Conservation (phyloP, 2,329 filamentous ascomycete genomes). For the Sporothrix pseudoabietina region DNA sequence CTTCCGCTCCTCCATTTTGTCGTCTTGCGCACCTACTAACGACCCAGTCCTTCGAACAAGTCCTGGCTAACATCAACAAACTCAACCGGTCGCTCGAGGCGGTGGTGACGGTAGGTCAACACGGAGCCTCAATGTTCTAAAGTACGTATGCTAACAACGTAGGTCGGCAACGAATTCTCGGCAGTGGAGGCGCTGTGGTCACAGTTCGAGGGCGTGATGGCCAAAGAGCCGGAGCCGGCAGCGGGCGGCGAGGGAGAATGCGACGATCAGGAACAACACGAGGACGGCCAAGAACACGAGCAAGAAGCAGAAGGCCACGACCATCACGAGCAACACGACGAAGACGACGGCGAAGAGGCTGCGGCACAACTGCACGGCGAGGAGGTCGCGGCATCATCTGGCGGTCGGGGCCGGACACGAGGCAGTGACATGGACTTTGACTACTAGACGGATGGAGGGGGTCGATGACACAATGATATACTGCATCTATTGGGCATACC, state of each 20-base stretch:
- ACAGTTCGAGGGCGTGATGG: conserved; percentile 96
- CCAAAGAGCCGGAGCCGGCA: conserved; percentile 50
- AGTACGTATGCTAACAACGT: not conserved
- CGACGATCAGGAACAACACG: not conserved
- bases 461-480: not conserved
- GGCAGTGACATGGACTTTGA: conserved; percentile 1
- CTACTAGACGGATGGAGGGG: not conserved
- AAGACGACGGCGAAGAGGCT: conserved; percentile 17
- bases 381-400: not conserved
- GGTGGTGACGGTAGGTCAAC: conserved; percentile 72
- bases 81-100: conserved; percentile 90
- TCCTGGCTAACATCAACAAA: conserved; percentile 94
- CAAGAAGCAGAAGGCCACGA: not conserved
- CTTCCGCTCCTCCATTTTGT: conserved; percentile 12
- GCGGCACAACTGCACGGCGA: conserved; percentile 14
- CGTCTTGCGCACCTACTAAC: not conserved
- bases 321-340: not conserved
- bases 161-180: conserved; percentile 96
- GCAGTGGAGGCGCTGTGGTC: conserved; percentile 96
- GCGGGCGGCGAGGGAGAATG: conserved; percentile 29
- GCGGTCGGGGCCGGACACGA: not conserved
- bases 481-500: not conserved
- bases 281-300: not conserved
- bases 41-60: conserved; percentile 75
- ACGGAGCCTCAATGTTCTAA: no score